These are phyloP conservation scores for Paramecium sonneborni DNA, from an alignment of 73 alveolate species.

Conservation along the genomic window DNA sequence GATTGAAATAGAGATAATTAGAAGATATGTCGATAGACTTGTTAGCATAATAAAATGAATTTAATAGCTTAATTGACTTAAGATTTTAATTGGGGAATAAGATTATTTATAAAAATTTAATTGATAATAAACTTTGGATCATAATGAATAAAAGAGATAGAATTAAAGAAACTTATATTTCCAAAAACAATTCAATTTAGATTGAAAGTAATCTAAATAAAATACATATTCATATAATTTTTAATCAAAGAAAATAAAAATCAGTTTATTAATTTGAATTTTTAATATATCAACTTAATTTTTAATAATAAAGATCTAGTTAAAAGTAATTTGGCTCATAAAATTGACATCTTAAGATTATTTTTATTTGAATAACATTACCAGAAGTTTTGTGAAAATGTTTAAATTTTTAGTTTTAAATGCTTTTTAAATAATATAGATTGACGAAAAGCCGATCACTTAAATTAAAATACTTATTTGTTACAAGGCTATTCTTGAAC, in stretches of 20 bases:
- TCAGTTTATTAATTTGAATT: too few species aligned
- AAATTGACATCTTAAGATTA: neutral
- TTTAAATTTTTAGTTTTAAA: neutral
- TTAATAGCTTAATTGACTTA: constrained; percentile 14
- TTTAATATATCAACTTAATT: too few species aligned
- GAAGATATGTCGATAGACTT: constrained; percentile 15
- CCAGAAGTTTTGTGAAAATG: neutral
- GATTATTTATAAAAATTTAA: constrained; percentile 30
- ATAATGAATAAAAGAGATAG: constrained; percentile 5
- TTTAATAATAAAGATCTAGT: neutral
- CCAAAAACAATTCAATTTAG: constrained; percentile 30
- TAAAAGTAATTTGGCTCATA: neutral
- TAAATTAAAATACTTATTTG: neutral
- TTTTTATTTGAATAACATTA: neutral
- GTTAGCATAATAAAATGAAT: constrained; percentile 3
- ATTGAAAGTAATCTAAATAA: too few species aligned
- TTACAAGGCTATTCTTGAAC: neutral
- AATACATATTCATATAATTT: too few species aligned
- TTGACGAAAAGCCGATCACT: neutral
- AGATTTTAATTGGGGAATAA: constrained; percentile 41
- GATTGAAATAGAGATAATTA: constrained; percentile 39
- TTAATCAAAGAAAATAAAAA: too few species aligned
- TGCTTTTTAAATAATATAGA: too few species aligned
- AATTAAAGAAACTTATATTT: neutral
- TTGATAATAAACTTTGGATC: constrained; percentile 44